A percentile compares a stretch with the other conserved stretches of the same genome.
Conservation (phyloP, 2,329 filamentous ascomycete genomes). For the Stemphylium beticola region DNA sequence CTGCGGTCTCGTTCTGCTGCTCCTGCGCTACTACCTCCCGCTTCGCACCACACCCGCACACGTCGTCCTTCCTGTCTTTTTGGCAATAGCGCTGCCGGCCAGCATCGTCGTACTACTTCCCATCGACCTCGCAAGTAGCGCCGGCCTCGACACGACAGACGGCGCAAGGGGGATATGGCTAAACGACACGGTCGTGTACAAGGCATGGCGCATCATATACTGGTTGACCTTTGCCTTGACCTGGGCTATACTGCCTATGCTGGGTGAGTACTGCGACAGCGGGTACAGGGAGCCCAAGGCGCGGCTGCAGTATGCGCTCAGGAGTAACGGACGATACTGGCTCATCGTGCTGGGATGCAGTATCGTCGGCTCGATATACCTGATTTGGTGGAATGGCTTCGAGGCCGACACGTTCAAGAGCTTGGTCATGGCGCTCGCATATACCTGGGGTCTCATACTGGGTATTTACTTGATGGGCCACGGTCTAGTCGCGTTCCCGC, state of each 20-base stretch:
- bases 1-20: conserved; percentile 77
- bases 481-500: conserved; percentile 88
- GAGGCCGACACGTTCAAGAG: conserved; percentile 76
- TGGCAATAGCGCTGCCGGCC: conserved; percentile 90
- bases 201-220: conserved; percentile 94
- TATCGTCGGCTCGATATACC: conserved; percentile 77
- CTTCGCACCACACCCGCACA: conserved; percentile 89
- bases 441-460: conserved; percentile 88
- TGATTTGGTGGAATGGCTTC: conserved; percentile 79
- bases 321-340: conserved; percentile 88
- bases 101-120: conserved; percentile 91
- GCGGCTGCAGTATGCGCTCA: conserved; percentile 82
- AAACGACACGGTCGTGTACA: conserved; percentile 75
- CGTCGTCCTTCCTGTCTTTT: conserved; percentile 89
- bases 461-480: conserved; percentile 99
- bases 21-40: conserved; percentile 88
- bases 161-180: conserved; percentile 85
- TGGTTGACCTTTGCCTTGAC: conserved; percentile 96
- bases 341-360: conserved; percentile 76
- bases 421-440: conserved; percentile 89
- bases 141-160: conserved; percentile 70
- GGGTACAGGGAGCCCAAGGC: conserved; percentile 87
- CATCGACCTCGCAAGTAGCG: conserved; percentile 90
- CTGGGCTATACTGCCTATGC: conserved; percentile 90
- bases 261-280: conserved; percentile 93